phyloP scores from a whole-genome alignment of 306 rosid genomes.

The Malus orientalis region DNA sequence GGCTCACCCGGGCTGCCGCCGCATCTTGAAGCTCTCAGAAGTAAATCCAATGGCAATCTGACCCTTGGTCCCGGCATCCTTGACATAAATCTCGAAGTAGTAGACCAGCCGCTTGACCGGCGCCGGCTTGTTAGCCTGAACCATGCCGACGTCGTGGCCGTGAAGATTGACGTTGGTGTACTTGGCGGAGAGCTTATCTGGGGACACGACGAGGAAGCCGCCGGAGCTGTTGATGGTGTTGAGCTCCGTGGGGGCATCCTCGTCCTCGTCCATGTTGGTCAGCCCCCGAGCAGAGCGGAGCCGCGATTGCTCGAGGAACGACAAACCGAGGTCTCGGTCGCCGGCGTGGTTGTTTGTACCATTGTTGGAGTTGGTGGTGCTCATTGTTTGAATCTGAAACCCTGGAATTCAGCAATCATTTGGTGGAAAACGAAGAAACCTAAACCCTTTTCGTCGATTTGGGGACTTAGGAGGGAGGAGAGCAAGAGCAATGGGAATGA shows the following conservation, averaged over 20 bases:
- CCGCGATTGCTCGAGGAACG: conserved; percentile 56
- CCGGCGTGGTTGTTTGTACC: not conserved
- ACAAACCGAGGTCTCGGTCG: conserved; percentile 47
- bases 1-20: conserved; percentile 87
- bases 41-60: conserved; percentile 90
- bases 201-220: conserved; percentile 67
- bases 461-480: not conserved
- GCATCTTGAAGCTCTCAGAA: conserved; percentile 79
- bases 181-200: conserved; percentile 81
- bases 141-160: conserved; percentile 93
- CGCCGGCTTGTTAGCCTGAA: conserved; percentile 76
- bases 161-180: conserved; percentile 67
- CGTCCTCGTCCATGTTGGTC: conserved; percentile 49
- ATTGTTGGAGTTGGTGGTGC: conserved; percentile 19
- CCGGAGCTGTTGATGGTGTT: conserved; percentile 93
- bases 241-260: conserved; percentile 70
- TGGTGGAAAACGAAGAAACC: not conserved
- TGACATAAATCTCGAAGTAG: conserved; percentile 83
- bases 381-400: conserved; percentile 31
- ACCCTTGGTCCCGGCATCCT: conserved; percentile 87
- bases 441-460: not conserved
- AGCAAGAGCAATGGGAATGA: not conserved
- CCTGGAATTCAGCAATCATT: conserved; percentile 34
- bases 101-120: conserved; percentile 71
- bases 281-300: conserved; percentile 29